Evolutionary conservation across 2,329 filamentous ascomycete species (phyloP).

Genomic region (Alternaria triticimaculans): DNA sequence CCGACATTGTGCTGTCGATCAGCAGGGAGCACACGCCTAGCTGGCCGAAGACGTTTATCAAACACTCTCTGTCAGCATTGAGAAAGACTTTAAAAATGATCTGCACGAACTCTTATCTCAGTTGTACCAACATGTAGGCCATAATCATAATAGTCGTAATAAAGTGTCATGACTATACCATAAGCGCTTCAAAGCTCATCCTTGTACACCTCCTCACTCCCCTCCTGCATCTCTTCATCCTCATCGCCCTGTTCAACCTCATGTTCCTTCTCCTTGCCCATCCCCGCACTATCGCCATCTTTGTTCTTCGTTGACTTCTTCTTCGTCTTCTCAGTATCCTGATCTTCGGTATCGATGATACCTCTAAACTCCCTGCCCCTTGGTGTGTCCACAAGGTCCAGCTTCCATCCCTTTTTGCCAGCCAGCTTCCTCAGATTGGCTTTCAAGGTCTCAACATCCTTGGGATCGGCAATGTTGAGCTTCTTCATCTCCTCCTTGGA

Average conservation of each 20-base stretch:
- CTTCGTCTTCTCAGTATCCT: constrained; percentile 52
- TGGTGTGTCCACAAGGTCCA: constrained; percentile 78
- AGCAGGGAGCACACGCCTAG: not conserved
- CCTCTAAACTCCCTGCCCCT: constrained; percentile 71
- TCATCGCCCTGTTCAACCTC: constrained; percentile 26
- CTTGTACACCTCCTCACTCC: constrained; percentile 51
- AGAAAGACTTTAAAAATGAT: not conserved
- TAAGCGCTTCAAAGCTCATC: constrained; percentile 40
- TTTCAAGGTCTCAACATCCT: constrained; percentile 72
- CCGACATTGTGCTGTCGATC: too few relatives aligned
- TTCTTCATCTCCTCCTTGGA: constrained; percentile 72
- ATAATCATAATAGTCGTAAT: not conserved
- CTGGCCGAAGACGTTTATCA: not conserved
- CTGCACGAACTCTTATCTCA: not conserved
- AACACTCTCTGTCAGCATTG: not conserved
- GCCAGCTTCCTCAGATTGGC: constrained; percentile 73
- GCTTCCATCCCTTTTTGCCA: constrained; percentile 75
- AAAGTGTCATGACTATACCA: not conserved
- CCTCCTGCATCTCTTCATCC: constrained; percentile 37
- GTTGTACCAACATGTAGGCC: not conserved
- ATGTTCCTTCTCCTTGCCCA: constrained; percentile 31
- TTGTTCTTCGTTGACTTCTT: constrained; percentile 24
- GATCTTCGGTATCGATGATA: constrained; percentile 67
- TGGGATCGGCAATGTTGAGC: constrained; percentile 66
- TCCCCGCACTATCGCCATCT: constrained; percentile 53